These are phyloP conservation scores for Penicillium sp. DNA, from an alignment of 2,329 filamentous ascomycete species.

Conservation along the genomic window DNA sequence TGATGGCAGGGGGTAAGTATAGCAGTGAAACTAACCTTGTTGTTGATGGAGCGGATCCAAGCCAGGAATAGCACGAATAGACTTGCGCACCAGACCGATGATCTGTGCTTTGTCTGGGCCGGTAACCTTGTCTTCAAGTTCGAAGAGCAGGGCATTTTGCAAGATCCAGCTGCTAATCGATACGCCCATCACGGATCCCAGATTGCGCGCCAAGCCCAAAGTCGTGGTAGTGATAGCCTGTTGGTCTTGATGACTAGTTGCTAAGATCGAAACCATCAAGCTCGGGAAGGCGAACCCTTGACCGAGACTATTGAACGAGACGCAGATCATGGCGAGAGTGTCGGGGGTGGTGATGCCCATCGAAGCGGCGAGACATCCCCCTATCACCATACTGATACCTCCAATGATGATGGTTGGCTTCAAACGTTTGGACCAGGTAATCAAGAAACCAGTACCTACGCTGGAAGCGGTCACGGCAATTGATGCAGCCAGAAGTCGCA, in stretches of 20 bases:
- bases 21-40: slow-evolving; percentile 48
- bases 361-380: slow-evolving; percentile 57
- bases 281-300: slow-evolving; percentile 70
- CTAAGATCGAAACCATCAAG: slow-evolving; percentile 68
- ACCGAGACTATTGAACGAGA: slow-evolving; percentile 64
- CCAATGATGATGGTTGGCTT: slow-evolving; percentile 66
- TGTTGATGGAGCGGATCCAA: slow-evolving; percentile 53
- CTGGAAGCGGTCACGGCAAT: slow-evolving; percentile 62
- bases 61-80: slow-evolving; percentile 55
- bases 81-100: slow-evolving; percentile 58
- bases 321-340: slow-evolving; percentile 61
- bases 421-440: slow-evolving; percentile 64
- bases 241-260: slow-evolving; percentile 63
- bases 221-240: slow-evolving; percentile 74
- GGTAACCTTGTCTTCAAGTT: slow-evolving; percentile 64
- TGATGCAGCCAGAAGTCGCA: slow-evolving; percentile 71
- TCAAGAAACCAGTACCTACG: slow-evolving; percentile 66
- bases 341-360: slow-evolving; percentile 60
- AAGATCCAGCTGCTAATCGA: slow-evolving; percentile 73
- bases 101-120: slow-evolving; percentile 63
- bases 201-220: slow-evolving; percentile 71
- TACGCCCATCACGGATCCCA: slow-evolving; percentile 77
- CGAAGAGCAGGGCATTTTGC: slow-evolving; percentile 70
- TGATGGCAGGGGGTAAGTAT: neutral
- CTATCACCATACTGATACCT: slow-evolving; percentile 55